These are phyloP conservation scores for Candida nanaspora DNA, from an alignment of 805 yeast species.

Conservation along the genomic window DNA sequence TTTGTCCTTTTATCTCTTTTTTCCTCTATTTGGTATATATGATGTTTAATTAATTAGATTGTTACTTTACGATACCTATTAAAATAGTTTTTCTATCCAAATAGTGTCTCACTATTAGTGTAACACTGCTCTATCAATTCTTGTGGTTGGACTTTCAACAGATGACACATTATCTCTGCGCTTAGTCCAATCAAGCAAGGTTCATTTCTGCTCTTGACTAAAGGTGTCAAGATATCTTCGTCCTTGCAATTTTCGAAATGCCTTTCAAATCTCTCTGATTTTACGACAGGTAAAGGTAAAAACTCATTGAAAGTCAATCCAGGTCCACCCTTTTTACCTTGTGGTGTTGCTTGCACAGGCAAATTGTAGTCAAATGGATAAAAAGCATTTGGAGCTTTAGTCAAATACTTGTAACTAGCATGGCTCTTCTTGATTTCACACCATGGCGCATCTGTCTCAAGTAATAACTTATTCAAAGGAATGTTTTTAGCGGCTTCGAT, in stretches of 20 bases:
- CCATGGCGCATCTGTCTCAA: conserved; percentile 99
- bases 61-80: neutral
- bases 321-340: conserved; percentile 12
- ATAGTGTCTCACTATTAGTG: conserved; percentile 42
- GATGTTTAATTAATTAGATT: neutral
- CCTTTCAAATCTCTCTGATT: conserved; percentile 43
- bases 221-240: conserved; percentile 26
- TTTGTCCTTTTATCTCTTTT: neutral
- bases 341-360: conserved; percentile 4
- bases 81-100: conserved; percentile 20
- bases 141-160: conserved; percentile 35
- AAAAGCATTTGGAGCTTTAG: conserved; percentile 47
- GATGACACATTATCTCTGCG: conserved; percentile 57
- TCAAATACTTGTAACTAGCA: conserved; percentile 55
- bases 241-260: conserved; percentile 6
- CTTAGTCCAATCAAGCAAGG: conserved; percentile 83
- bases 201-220: conserved; percentile 84
- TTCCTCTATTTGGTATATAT: neutral
- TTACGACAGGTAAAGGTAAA: conserved; percentile 56
- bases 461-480: conserved; percentile 65
- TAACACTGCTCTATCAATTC: conserved; percentile 43
- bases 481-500: conserved; percentile 54
- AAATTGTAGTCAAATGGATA: conserved; percentile 35
- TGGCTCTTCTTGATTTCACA: conserved; percentile 87
- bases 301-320: conserved; percentile 35